phyloP scores from a whole-genome alignment of 208 protist genomes.

The Spongospora subterranea region DNA sequence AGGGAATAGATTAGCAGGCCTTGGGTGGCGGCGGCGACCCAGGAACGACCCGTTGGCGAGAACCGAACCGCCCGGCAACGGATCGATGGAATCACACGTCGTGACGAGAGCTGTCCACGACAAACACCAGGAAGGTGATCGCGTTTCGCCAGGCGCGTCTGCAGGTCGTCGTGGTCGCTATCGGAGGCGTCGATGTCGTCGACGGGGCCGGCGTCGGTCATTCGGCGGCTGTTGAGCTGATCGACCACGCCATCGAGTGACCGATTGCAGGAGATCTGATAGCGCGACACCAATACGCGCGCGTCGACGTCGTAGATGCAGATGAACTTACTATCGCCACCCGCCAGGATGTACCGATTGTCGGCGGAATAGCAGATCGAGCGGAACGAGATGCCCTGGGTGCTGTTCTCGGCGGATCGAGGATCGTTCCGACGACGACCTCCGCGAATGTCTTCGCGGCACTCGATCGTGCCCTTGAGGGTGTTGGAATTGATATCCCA shows the following conservation, averaged over 20 bases:
- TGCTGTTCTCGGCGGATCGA: constrained; percentile 63
- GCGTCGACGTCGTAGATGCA: constrained; percentile 79
- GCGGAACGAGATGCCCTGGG: constrained; percentile 65
- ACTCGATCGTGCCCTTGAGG: constrained; percentile 75
- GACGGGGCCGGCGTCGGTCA: constrained; percentile 74
- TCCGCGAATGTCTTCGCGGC: constrained; percentile 72
- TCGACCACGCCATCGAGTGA: constrained; percentile 73
- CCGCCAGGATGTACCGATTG: constrained; percentile 74
- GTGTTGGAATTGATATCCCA: constrained; percentile 74
- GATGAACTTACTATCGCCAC: constrained; percentile 77
- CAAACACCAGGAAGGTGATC: constrained; percentile 30
- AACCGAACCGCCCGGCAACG: constrained; percentile 67
- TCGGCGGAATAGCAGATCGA: constrained; percentile 77
- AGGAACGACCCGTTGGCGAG: constrained; percentile 78
- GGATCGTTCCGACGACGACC: constrained; percentile 69
- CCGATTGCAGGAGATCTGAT: constrained; percentile 71
- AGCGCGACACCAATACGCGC: constrained; percentile 71
- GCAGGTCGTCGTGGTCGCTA: constrained; percentile 59
- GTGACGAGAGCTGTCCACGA: not conserved
- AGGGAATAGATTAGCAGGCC: constrained; percentile 83
- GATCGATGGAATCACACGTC: constrained; percentile 26
- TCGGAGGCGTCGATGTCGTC: constrained; percentile 71
- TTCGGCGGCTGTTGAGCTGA: constrained; percentile 71
- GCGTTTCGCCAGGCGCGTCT: not conserved
- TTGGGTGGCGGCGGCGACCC: constrained; percentile 77